Percentiles rank a stretch among this genome's conserved stretches.
Evolutionary conservation across 1,284 basidiomycete species (phyloP).

Genomic region (Ceratorhiza oryzae-sativae): DNA sequence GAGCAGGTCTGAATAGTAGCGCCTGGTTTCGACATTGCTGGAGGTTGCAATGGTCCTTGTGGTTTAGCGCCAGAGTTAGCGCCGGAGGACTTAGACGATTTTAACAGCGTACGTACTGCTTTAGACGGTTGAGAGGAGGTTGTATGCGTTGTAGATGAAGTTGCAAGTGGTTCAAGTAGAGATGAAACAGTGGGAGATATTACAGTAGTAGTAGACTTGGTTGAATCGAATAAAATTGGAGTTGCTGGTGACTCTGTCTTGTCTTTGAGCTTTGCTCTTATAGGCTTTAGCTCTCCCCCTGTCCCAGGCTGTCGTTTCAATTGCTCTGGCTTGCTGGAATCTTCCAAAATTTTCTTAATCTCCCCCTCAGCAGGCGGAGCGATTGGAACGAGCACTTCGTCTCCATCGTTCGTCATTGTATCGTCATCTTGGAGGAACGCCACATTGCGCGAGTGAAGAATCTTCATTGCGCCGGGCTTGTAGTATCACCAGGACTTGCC

Average conservation of each 20-base stretch:
- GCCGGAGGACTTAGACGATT: not conserved
- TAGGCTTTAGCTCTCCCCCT: not conserved
- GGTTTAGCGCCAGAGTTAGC: not conserved
- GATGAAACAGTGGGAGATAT: not conserved
- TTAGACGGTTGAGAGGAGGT: no score
- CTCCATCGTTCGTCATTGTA: not conserved
- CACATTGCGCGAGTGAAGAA: not conserved
- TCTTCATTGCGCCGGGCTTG: not conserved
- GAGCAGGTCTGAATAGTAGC: not conserved
- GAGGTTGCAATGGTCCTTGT: no score
- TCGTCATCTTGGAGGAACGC: not conserved
- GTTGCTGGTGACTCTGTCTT: not conserved
- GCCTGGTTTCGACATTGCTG: not conserved
- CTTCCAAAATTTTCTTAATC: not conserved
- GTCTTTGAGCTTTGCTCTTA: not conserved
- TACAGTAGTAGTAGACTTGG: not conserved
- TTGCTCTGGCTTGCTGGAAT: not conserved
- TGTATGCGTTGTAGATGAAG: no score
- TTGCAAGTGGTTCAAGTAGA: not conserved
- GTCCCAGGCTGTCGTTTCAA: not conserved
- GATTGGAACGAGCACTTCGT: not conserved
- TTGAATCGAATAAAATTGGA: not conserved
- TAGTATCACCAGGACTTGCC: conserved; percentile 29
- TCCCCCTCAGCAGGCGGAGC: conserved; percentile 23
- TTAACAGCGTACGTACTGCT: no score